Evolutionary conservation across 129 eudicot species (phyloP), one percentile per base, ranked within the genome.

Genomic region (Pseudognaphalium luteoalbum): DNA sequence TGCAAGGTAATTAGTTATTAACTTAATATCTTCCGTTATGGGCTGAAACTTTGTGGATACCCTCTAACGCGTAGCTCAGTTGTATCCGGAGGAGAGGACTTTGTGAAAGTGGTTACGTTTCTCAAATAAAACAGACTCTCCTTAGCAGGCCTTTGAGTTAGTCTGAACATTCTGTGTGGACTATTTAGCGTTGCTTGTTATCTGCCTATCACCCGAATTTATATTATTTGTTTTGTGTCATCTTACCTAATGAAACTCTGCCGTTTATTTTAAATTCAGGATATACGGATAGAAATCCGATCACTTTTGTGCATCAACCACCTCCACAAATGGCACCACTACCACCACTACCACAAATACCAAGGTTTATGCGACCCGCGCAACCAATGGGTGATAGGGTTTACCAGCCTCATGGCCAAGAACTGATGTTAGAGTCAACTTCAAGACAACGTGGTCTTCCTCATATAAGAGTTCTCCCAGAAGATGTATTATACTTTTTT

Each of bases 381-480:
- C 88, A 86, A 62, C 90, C 91, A 42, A 71, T 85, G 15, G 88
- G 90, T 65, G 78, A 84, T 62, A 74, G 93, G 74, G 80, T 87
- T 15, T 83, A 78, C 81, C 87, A 83, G 78, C 90, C 90, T 66
- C 93, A 87, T 68, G 82, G 76, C 22, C 87, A 92, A 84, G 86
- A 81, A 22, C 68, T 81, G 69, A 72, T 80, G 83, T 44, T 82
- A 44, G 93, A 83, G 34, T 62, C 85, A 29, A 84, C 83, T 77
- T 71, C 89, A 37, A 84, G 98, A 74, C 89, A 81, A 30, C 97
- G 78, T 3, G 81, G 80, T 56, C 70, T 86, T 67, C 93, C 91
- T 69, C 91, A 89, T 76, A 56, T 91, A 71, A 91, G 97, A 74
- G 86, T 86, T 81, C 86, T 91, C 19, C 97, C 91, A 10, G 97